These are phyloP conservation scores for Porogramme epimiltina DNA, from an alignment of 1,284 basidiomycete genomes.

Conservation along the genomic window DNA sequence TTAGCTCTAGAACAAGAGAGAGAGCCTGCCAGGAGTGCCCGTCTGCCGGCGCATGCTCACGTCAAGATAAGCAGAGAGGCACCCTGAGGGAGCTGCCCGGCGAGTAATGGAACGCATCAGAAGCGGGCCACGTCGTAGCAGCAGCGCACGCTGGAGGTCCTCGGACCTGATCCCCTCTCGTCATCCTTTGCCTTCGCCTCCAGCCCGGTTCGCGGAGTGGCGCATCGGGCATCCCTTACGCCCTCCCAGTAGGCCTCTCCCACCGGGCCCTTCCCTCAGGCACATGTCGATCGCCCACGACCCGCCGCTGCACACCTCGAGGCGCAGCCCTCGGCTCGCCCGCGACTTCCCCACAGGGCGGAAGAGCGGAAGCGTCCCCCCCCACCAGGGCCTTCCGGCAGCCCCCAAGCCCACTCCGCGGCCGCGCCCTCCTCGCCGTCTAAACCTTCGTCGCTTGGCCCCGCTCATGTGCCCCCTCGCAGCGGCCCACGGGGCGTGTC, in stretches of 20 bases:
- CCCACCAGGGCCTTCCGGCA: slow-evolving; percentile 9
- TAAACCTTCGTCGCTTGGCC: not conserved
- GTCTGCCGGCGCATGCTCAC: too few species aligned
- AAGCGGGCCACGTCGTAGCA: too few species aligned
- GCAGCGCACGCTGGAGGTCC: too few species aligned
- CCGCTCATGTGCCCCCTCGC: not conserved
- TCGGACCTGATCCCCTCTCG: not conserved
- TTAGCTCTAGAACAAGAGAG: too few species aligned
- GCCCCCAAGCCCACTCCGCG: slow-evolving; percentile 11
- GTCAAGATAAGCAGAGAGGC: too few species aligned
- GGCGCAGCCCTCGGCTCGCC: too few species aligned
- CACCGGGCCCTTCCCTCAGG: slow-evolving; percentile 11
- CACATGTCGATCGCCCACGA: slow-evolving; percentile 15
- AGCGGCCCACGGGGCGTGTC: not conserved
- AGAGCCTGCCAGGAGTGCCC: too few species aligned
- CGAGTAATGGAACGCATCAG: too few species aligned
- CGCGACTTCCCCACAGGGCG: slow-evolving; percentile 5
- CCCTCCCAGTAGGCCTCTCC: slow-evolving; percentile 1
- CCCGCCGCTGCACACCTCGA: slow-evolving; percentile 11
- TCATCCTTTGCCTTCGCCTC: not conserved
- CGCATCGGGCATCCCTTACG: slow-evolving; percentile 8
- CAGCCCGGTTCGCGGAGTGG: slow-evolving; percentile 18
- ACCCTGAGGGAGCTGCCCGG: too few species aligned
- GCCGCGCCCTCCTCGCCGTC: slow-evolving; percentile 1
- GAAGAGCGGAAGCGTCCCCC: slow-evolving; percentile 14